phyloP scores from a whole-genome alignment of 208 protist genomes.

The Crithidia bombi region DNA sequence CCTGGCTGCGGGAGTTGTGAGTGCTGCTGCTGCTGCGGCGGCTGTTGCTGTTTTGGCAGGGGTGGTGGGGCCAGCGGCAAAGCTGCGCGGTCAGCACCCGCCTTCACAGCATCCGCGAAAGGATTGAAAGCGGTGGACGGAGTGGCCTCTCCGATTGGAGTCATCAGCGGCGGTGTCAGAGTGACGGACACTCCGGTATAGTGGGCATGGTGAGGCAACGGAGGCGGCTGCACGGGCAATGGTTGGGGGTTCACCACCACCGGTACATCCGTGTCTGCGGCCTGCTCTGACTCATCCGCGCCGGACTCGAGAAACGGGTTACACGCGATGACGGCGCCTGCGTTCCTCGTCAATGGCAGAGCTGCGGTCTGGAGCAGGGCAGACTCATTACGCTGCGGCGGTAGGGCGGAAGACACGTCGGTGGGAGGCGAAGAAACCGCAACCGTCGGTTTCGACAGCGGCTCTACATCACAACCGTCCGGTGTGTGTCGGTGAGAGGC shows the following conservation, averaged over 20 bases:
- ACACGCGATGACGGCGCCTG: not conserved
- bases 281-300: not conserved
- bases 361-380: too few species aligned
- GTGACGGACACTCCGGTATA: slow-evolving; percentile 6
- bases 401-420: not conserved
- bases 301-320: slow-evolving; percentile 18
- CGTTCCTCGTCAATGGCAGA: too few species aligned
- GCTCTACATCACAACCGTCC: slow-evolving; percentile 19
- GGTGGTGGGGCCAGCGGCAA: slow-evolving; percentile 8
- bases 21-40: not conserved
- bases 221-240: slow-evolving; percentile 5
- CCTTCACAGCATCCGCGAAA: not conserved
- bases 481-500: slow-evolving; percentile 1
- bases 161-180: not conserved
- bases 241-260: not conserved
- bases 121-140: slow-evolving; percentile 1
- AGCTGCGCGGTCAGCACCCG: not conserved
- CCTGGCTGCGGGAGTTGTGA: not conserved
- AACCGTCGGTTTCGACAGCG: slow-evolving; percentile 14
- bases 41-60: not conserved
- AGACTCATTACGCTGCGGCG: too few species aligned
- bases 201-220: slow-evolving; percentile 13
- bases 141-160: not conserved
- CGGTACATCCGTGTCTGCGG: not conserved
- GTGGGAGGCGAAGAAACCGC: not conserved